Evolutionary conservation across 1,284 basidiomycete genomes (phyloP), one percentile per base, ranked within the genome.

Genomic region (Malassezia globosa): DNA sequence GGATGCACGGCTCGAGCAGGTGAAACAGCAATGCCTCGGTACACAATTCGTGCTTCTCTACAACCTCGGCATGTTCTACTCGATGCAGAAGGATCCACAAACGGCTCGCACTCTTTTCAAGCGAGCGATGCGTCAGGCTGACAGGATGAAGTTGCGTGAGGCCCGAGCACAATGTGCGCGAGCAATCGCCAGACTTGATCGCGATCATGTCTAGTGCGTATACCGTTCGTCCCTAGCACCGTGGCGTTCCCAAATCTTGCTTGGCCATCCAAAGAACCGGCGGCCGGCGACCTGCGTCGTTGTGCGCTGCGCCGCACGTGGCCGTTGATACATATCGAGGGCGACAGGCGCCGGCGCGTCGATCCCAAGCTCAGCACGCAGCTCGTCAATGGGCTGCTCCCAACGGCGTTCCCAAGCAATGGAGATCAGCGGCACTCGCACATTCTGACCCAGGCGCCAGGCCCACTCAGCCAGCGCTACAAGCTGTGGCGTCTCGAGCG

Each of bases 321-420:
- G 35, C 45, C 26, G 51, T 40, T 7, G 56, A 42, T 11, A 55
- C 58, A 10, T 56, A 44, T 57, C 60, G 37, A 66, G 61, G 13
- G 54, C 48, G 19, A 59, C 47, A 14, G 66, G 58, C 23, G 65
- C 59, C 2, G 59, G 55, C n/a, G 49, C 39, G 36, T 63, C 39
- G 48, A 67, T 90, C n/a, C 87, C 85, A 16, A 92, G 75, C 65
- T 89, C 84, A 54, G 72, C 76, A 72, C 85, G 83, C 73, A 95
- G 77, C 46, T 87, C 82, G 2, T 79, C 79, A 4, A 92, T 73
- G 48, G 85, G 78, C 72, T 86, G 82, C 48, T 81, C 81, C 90
- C 90, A 97, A 51, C 88, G 76, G 71, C 87, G 78, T 74, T 97
- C 92, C 94, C 92, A 97, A 64, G 90, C 89, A 7, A 97, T 82